Percentiles rank a stretch among this genome's conserved stretches.
Evolutionary conservation across 495 filamentous ascomycete species (phyloP).

Genomic region (Tuber umbilicatum): DNA sequence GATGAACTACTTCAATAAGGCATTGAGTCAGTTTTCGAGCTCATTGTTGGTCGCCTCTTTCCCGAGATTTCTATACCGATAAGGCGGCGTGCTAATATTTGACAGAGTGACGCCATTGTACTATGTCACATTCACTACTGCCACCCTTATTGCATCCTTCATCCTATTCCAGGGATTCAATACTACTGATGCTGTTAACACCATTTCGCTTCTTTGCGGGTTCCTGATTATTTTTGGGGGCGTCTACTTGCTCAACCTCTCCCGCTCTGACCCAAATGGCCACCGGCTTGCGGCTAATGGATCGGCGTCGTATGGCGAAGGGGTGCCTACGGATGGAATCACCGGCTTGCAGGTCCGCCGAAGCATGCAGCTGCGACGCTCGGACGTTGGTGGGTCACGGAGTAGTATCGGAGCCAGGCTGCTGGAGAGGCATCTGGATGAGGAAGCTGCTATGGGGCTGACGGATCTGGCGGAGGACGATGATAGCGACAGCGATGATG

Average conservation of each 20-base stretch:
- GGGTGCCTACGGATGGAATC: slow-evolving; percentile 82
- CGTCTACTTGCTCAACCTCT: slow-evolving; percentile 94
- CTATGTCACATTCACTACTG: slow-evolving; percentile 99
- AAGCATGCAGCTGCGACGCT: slow-evolving; percentile 83
- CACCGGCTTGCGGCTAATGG: slow-evolving; percentile 58
- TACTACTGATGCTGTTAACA: slow-evolving; percentile 87
- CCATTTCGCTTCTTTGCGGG: slow-evolving; percentile 82
- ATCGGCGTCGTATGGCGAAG: slow-evolving; percentile 55
- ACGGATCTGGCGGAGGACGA: slow-evolving; percentile 58
- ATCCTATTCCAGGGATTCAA: slow-evolving; percentile 98
- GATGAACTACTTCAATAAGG: slow-evolving; percentile 99
- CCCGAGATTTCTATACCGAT: neutral
- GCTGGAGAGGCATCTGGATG: slow-evolving; percentile 49
- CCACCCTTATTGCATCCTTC: slow-evolving; percentile 88
- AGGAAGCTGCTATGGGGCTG: slow-evolving; percentile 55
- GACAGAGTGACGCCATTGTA: slow-evolving; percentile 91
- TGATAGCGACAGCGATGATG: slow-evolving; percentile 49
- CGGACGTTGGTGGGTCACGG: slow-evolving; percentile 49
- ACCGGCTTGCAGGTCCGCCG: slow-evolving; percentile 79
- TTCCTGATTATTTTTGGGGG: slow-evolving; percentile 96
- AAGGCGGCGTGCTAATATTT: slow-evolving; percentile 40
- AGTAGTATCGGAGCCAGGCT: slow-evolving; percentile 56
- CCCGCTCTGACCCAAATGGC: slow-evolving; percentile 81
- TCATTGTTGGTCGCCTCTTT: slow-evolving; percentile 64
- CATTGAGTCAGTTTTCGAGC: slow-evolving; percentile 90